Base-by-base conservation (phyloP, 768 basidiomycete species). In the Gymnopilus dilepis region DNA sequence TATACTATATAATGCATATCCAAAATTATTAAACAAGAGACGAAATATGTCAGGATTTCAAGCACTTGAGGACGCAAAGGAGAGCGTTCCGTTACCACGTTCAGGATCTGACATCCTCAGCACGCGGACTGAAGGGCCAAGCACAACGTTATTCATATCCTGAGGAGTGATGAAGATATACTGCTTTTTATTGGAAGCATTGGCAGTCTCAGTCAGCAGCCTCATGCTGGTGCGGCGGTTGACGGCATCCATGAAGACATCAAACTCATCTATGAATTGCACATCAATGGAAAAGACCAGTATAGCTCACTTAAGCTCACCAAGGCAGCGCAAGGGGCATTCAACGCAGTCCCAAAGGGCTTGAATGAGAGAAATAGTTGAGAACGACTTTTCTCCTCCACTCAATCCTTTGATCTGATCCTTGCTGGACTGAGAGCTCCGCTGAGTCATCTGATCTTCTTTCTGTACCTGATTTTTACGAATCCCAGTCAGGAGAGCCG, bases 111-210 rank as follows among this genome's bases (percentile, higher is more conserved):
- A 80, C 91, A 95, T 92, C 53, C 89, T 82, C 62, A 88, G 84
- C 1, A 95, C 89, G 13, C 85, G 83, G 30, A 95, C 92, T 13
- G 86, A 86, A 4, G 79, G 77, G 17, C 90, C 89, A 53, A 89
- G 73, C 24, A 78, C 76, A 51, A 94, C 78, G 67, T 87, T 90
- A 42, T 85, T 85, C 91, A 95, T 94, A 67, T 92, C 91, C 67
- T 94, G 92, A n/a, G 97, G 97, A 1, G 96, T 97, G 72, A 99
- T 98, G 43, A 99, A 82, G 55, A 99, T 87, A 70, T 94, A 97
- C 74, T 99, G 97, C 69, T 93, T 95, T 76, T 88, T 87, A 73
- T 94, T 88, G 6, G 90, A 91, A 8, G 86, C 82, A 67, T 92
- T 94, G 7, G 96, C 96, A 2, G 92, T 93, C 26, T 95, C 94